Conservation (phyloP, 371 early-diverging fungal species). For the Syncephalastrum sp. region DNA sequence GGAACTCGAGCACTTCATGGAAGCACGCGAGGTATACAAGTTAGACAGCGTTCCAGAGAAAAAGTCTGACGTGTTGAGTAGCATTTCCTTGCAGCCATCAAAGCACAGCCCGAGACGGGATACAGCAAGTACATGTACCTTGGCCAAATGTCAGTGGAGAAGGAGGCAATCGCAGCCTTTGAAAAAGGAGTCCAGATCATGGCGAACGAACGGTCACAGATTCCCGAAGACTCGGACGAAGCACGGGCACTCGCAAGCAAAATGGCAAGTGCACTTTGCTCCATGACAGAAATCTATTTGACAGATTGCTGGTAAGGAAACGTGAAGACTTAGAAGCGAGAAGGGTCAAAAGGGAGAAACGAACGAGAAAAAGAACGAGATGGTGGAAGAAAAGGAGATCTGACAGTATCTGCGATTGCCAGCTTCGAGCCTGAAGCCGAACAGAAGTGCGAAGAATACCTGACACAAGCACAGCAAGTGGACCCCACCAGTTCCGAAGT, state of each 20-base stretch:
- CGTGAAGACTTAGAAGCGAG: not conserved
- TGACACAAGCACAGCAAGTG: constrained; percentile 64
- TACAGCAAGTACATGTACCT: constrained; percentile 87
- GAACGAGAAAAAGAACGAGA: not conserved
- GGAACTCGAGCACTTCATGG: constrained; percentile 68
- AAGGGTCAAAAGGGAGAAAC: not conserved
- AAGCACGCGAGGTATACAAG: constrained; percentile 61
- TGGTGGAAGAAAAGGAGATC: not conserved
- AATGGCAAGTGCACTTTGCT: constrained; percentile 83
- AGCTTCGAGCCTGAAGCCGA: constrained; percentile 93
- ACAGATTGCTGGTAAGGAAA: constrained; percentile 89
- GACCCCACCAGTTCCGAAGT: constrained; percentile 81
- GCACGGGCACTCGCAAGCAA: constrained; percentile 55
- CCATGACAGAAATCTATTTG: constrained; percentile 95
- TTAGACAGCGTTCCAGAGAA: not conserved
- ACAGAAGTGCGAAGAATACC: constrained; percentile 72
- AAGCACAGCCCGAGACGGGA: constrained; percentile 67
- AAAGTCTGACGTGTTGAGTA: constrained; percentile 17
- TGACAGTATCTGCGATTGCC: not conserved
- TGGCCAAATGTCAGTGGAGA: constrained; percentile 80
- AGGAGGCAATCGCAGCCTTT: constrained; percentile 78
- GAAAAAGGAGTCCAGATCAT: constrained; percentile 81
- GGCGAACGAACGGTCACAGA: constrained; percentile 32
- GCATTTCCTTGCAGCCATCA: constrained; percentile 69
- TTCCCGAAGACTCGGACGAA: constrained; percentile 35